Evolutionary conservation across 2,329 filamentous ascomycete species (phyloP).

Genomic region (Chrysoporthe austroafricana): DNA sequence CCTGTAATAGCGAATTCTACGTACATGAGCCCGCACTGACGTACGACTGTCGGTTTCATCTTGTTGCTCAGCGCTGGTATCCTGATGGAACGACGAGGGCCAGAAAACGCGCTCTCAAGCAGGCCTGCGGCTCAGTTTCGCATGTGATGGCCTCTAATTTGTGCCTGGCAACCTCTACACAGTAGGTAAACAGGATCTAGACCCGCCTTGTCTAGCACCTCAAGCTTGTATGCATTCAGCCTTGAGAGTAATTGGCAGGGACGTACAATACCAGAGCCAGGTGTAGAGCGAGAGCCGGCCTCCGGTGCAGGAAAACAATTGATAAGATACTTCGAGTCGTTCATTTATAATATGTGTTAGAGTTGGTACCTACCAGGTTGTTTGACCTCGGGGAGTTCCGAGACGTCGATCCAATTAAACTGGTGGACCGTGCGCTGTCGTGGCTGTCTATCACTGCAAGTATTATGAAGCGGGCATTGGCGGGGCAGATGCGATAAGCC

Average conservation of each 20-base stretch:
- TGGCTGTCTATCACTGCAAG: too few species aligned
- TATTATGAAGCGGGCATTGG: too few species aligned
- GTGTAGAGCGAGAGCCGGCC: background rate
- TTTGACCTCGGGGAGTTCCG: background rate
- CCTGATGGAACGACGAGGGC: background rate
- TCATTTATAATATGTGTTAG: background rate
- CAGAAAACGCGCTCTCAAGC: background rate
- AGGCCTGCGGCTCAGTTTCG: background rate
- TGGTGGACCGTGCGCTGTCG: background rate
- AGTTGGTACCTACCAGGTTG: background rate
- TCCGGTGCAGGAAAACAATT: too few species aligned
- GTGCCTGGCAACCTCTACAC: background rate
- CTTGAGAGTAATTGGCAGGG: background rate
- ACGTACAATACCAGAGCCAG: background rate
- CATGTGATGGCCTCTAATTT: background rate
- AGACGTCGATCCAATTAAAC: background rate
- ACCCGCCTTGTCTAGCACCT: background rate
- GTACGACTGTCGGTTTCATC: constrained; percentile 21
- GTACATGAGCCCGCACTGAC: constrained; percentile 29
- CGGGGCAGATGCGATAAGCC: constrained; percentile 2
- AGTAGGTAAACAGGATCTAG: background rate
- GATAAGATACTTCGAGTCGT: background rate
- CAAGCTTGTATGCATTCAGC: background rate
- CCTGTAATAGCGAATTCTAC: too few species aligned
- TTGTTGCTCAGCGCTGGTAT: background rate